Conservation (phyloP, 148 eudicot genomes). For the Heliamphora exappendiculata region DNA sequence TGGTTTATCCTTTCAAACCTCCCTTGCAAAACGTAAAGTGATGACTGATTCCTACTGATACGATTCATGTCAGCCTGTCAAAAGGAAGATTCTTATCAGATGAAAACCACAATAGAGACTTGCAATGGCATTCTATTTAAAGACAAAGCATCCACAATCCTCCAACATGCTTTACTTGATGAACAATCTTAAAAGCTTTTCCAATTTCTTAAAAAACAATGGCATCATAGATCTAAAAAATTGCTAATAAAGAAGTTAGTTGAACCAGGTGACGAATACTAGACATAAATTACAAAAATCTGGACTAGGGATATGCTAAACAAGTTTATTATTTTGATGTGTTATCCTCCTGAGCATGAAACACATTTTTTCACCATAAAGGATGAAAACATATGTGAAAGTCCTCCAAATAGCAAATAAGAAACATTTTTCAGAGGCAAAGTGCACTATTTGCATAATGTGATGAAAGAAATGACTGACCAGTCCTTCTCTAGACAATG, state of each 20-base stretch:
- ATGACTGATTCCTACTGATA: constrained; percentile 63
- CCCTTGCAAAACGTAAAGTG: constrained; percentile 72
- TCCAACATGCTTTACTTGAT: neutral
- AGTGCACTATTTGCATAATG: too few relatives aligned
- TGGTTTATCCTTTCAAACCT: constrained; percentile 84
- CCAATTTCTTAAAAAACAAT: neutral
- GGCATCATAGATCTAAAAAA: neutral
- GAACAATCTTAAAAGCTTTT: neutral
- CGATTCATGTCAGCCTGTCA: constrained; percentile 81
- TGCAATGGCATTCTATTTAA: neutral
- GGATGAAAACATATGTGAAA: neutral
- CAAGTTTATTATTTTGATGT: neutral
- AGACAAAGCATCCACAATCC: neutral
- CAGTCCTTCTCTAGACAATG: too few relatives aligned
- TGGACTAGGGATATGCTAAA: neutral
- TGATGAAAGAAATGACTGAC: too few relatives aligned
- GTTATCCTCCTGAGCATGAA: neutral
- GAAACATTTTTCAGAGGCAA: neutral
- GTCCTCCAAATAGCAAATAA: neutral
- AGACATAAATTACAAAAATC: neutral
- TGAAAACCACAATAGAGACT: neutral
- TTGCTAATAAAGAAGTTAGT: neutral
- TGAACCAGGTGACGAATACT: neutral
- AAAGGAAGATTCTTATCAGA: neutral
- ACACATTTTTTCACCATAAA: neutral